Evolutionary conservation across 1,139 yeast species (phyloP).

Genomic region (Protomyces arabidopsidicola): DNA sequence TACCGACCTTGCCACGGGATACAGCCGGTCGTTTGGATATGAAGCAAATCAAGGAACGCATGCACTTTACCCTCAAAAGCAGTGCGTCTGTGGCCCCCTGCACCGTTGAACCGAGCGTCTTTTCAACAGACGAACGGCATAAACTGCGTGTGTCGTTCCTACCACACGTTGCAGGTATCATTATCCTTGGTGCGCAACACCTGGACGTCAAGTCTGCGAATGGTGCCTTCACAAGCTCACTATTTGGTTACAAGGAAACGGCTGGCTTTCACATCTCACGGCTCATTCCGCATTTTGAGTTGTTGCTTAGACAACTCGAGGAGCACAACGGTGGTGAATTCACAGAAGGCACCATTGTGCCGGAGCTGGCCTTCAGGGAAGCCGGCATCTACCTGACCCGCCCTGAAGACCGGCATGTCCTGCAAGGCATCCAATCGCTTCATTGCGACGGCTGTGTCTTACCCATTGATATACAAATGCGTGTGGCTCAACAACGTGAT

Average conservation of each 20-base stretch:
- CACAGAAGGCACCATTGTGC: constrained; percentile 25
- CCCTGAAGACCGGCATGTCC: constrained; percentile 10
- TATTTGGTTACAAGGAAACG: constrained; percentile 66
- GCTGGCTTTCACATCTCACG: constrained; percentile 50
- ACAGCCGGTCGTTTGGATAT: constrained; percentile 3
- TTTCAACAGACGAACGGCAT: constrained; percentile 22
- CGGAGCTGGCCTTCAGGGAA: constrained; percentile 20
- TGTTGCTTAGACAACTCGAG: constrained; percentile 44
- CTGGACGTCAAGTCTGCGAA: constrained; percentile 62
- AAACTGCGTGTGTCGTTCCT: constrained; percentile 53
- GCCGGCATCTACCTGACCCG: constrained; percentile 17
- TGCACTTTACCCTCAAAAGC: constrained; percentile 1
- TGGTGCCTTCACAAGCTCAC: constrained; percentile 67
- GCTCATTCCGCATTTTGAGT: constrained; percentile 62
- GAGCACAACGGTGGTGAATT: constrained; percentile 44
- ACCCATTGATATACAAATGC: constrained; percentile 70
- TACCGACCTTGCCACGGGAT: constrained; percentile 18
- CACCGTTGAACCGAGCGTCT: constrained; percentile 23
- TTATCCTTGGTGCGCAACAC: constrained; percentile 55
- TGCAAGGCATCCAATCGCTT: constrained; percentile 44
- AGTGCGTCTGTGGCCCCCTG: constrained; percentile 8
- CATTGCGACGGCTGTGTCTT: constrained; percentile 66
- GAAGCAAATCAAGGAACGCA: background rate
- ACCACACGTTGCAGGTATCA: constrained; percentile 84
- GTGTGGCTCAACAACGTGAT: constrained; percentile 48